phyloP scores from a whole-genome alignment of 2,329 filamentous ascomycete genomes.

The Exophiala phaeomuriformis region DNA sequence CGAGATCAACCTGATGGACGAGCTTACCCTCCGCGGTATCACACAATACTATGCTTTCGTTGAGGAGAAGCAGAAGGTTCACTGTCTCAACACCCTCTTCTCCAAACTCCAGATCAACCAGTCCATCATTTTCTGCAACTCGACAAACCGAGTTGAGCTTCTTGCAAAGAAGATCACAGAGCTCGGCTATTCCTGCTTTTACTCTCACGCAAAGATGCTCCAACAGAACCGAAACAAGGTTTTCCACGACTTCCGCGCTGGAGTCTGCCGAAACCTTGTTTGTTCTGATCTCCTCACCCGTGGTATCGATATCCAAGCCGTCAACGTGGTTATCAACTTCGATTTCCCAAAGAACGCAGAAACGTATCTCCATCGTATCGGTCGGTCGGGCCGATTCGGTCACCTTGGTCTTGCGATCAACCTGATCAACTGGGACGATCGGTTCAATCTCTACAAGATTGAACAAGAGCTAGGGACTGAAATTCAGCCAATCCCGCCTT shows the following conservation, averaged over 20 bases:
- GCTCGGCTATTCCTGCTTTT: slow-evolving; percentile 98
- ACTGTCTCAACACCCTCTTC: slow-evolving; percentile 97
- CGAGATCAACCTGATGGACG: slow-evolving; percentile 99
- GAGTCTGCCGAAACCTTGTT: slow-evolving; percentile 93
- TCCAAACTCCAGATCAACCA: slow-evolving; percentile 99
- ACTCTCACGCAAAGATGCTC: slow-evolving; percentile 96
- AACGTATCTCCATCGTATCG: slow-evolving; percentile 96
- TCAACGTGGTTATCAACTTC: slow-evolving; percentile 99
- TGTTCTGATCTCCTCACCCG: slow-evolving; percentile 96
- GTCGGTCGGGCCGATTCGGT: slow-evolving; percentile 92
- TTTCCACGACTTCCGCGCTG: slow-evolving; percentile 98
- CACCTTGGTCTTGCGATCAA: slow-evolving; percentile 97
- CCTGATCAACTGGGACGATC: slow-evolving; percentile 98
- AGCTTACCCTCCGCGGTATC: slow-evolving; percentile 93
- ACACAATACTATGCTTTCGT: slow-evolving; percentile 99
- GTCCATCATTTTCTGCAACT: slow-evolving; percentile 99
- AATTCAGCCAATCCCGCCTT: slow-evolving; percentile 89
- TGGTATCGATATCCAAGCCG: slow-evolving; percentile 98
- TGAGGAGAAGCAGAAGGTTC: slow-evolving; percentile 98
- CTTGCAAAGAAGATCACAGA: slow-evolving; percentile 99
- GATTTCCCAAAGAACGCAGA: slow-evolving; percentile 99
- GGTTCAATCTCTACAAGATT: slow-evolving; percentile 98
- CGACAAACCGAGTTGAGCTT: slow-evolving; percentile 93
- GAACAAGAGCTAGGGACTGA: slow-evolving; percentile 95
- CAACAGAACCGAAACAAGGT: slow-evolving; percentile 96